These are phyloP conservation scores for Xerocomus potaroensis DNA, from an alignment of 768 basidiomycete genomes.

Conservation along the genomic window DNA sequence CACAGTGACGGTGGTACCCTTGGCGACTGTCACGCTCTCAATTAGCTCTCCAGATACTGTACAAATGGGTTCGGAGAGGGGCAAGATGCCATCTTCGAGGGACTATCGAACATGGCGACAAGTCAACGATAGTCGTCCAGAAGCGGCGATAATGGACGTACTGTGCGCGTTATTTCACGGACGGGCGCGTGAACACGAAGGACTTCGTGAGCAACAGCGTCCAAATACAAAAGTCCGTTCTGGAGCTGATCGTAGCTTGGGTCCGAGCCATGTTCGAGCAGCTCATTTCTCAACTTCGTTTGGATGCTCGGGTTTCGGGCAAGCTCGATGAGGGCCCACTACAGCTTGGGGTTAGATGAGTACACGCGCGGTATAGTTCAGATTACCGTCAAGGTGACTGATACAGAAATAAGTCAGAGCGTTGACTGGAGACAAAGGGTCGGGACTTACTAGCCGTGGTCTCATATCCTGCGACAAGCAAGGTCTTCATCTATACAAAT, in stretches of 20 bases:
- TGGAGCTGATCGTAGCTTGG: conserved; percentile 53
- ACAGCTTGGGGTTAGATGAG: background rate
- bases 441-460: conserved; percentile 33
- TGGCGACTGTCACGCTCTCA: conserved; percentile 40
- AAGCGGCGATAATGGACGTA: no score
- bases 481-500: no score
- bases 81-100: conserved; percentile 52
- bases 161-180: conserved; percentile 18
- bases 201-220: conserved; percentile 45
- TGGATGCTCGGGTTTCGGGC: conserved; percentile 42
- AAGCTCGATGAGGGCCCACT: conserved; percentile 58
- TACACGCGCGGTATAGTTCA: background rate
- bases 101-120: conserved; percentile 40
- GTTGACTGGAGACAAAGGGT: background rate
- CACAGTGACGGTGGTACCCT: conserved; percentile 41
- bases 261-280: conserved; percentile 41
- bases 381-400: conserved; percentile 21
- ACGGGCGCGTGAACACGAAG: conserved; percentile 45
- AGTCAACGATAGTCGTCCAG: no score
- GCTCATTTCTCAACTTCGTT: conserved; percentile 45
- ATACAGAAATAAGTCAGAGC: background rate
- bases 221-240: conserved; percentile 42
- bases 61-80: conserved; percentile 44
- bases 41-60: conserved; percentile 37
- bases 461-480: conserved; percentile 37